phyloP scores from a whole-genome alignment of 495 filamentous ascomycete species.

The Xylaria castorea region DNA sequence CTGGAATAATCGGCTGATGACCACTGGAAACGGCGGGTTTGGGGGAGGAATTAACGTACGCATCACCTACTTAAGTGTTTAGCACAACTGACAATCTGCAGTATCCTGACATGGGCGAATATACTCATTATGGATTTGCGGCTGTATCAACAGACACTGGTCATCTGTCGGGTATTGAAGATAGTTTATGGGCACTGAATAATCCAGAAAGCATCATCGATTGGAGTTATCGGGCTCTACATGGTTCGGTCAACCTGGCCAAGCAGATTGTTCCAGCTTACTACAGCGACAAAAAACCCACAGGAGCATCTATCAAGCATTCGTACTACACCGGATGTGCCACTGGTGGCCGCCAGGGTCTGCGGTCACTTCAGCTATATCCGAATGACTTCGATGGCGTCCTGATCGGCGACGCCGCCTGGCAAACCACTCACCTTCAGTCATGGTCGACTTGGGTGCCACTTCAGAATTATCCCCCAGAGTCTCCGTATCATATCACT shows the following conservation, averaged over 20 bases:
- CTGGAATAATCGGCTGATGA: constrained; percentile 32
- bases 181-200: constrained; percentile 55
- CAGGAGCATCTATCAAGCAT: constrained; percentile 35
- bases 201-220: constrained; percentile 46
- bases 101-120: constrained; percentile 31
- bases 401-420: constrained; percentile 60
- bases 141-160: constrained; percentile 62
- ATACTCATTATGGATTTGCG: constrained; percentile 56
- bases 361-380: constrained; percentile 55
- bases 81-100: neutral
- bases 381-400: constrained; percentile 69
- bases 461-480: constrained; percentile 41
- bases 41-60: constrained; percentile 30
- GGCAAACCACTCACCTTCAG: constrained; percentile 51
- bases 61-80: neutral
- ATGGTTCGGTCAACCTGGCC: constrained; percentile 52
- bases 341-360: constrained; percentile 61
- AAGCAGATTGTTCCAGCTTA: constrained; percentile 51
- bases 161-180: constrained; percentile 48
- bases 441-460: constrained; percentile 48
- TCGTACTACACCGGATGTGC: constrained; percentile 63
- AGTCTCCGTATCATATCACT: constrained; percentile 56
- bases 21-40: constrained; percentile 29
- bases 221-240: constrained; percentile 60
- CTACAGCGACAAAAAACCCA: constrained; percentile 41